Conservation (phyloP, 192 early-diverging fungal species). For the Mortierella antarctica region DNA sequence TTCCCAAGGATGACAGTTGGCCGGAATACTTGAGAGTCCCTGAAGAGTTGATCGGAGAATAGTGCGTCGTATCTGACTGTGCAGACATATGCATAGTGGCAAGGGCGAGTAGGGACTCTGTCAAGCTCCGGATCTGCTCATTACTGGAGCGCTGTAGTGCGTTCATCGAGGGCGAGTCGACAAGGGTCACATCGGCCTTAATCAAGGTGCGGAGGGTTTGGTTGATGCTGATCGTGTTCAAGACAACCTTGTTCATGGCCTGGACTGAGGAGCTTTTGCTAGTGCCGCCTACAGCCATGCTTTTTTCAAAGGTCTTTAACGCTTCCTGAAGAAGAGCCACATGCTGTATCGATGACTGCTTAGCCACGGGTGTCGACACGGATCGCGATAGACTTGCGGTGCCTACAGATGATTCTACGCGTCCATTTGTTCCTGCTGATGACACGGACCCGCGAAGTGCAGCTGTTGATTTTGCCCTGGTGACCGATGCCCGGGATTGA, state of each 20-base stretch:
- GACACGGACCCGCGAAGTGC: not conserved
- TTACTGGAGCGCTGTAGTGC: conserved; percentile 32
- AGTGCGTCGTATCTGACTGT: conserved; percentile 10
- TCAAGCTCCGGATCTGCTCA: conserved; percentile 46
- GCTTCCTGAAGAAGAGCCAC: conserved; percentile 29
- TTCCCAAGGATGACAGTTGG: conserved; percentile 17
- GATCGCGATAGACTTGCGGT: conserved; percentile 8
- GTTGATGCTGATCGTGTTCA: conserved; percentile 37
- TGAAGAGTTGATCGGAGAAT: conserved; percentile 24
- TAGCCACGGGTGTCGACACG: not conserved
- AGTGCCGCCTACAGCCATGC: not conserved
- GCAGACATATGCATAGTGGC: not conserved
- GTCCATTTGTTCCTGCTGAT: not conserved
- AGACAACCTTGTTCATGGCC: conserved; percentile 28
- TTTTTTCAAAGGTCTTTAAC: conserved; percentile 40
- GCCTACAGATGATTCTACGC: conserved; percentile 5
- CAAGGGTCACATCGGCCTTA: conserved; percentile 37
- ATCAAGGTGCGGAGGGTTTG: conserved; percentile 37
- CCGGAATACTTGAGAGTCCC: conserved; percentile 9
- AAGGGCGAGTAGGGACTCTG: conserved; percentile 25
- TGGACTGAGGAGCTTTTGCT: not conserved
- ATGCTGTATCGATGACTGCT: conserved; percentile 17
- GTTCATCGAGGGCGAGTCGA: conserved; percentile 40
- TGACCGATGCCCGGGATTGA: not conserved
- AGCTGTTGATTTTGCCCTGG: not conserved